These are phyloP conservation scores for Articulospora tetracladia DNA, from an alignment of 495 filamentous ascomycete species.

Conservation along the genomic window DNA sequence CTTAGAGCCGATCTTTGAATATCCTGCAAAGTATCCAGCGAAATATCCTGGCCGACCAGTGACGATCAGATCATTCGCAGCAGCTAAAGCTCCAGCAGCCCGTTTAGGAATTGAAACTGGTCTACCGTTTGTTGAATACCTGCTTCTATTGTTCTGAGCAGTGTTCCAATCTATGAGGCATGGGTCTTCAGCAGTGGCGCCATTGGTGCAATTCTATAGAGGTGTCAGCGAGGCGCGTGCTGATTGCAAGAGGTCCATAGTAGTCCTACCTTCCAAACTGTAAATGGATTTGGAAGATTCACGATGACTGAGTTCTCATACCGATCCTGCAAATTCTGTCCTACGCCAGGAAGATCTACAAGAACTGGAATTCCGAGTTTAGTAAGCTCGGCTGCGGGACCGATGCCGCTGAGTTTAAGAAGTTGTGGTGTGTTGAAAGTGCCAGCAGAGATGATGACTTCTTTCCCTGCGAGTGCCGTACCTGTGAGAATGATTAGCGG, in stretches of 20 bases:
- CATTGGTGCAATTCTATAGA: background rate
- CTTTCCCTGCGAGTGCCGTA: conserved; percentile 44
- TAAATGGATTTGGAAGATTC: conserved; percentile 45
- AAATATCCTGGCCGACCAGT: conserved; percentile 41
- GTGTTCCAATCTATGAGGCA: background rate
- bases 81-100: conserved; percentile 29
- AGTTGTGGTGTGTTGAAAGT: conserved; percentile 59
- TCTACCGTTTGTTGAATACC: background rate
- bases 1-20: conserved; percentile 32
- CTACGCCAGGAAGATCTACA: conserved; percentile 54
- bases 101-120: background rate
- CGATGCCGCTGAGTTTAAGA: conserved; percentile 63
- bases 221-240: conserved; percentile 35
- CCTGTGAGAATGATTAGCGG: conserved; percentile 26
- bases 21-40: conserved; percentile 49
- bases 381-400: conserved; percentile 45
- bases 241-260: conserved; percentile 31
- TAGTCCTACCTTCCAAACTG: conserved; percentile 40
- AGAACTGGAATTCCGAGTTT: conserved; percentile 47
- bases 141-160: background rate
- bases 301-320: conserved; percentile 50
- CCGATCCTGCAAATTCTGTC: conserved; percentile 61
- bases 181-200: background rate
- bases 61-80: conserved; percentile 40
- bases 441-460: conserved; percentile 64